A percentile compares a stretch with the other conserved stretches of the same genome.
These are phyloP conservation scores for Letharia lupina DNA, from an alignment of 495 filamentous ascomycete species.

Conservation along the genomic window DNA sequence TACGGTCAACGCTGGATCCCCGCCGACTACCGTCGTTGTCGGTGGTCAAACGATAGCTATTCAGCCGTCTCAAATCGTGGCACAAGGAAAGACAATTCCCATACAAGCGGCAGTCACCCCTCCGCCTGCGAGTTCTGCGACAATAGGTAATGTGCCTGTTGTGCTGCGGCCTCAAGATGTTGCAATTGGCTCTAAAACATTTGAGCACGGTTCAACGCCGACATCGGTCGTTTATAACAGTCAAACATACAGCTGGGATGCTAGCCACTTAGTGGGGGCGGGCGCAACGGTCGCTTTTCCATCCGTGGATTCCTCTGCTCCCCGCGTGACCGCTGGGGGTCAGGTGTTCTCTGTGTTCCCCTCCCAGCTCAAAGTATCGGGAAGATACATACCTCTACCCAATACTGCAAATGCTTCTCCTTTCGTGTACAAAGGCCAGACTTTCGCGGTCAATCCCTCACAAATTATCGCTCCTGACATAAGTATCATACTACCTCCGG, in stretches of 20 bases:
- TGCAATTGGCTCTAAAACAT: constrained; percentile 21
- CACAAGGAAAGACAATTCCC: constrained; percentile 7
- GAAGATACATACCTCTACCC: constrained; percentile 21
- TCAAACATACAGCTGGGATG: constrained; percentile 21
- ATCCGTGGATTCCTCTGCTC: constrained; percentile 3
- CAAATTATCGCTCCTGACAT: constrained; percentile 22
- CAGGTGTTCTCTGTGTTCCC: constrained; percentile 24
- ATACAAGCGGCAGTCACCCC: neutral
- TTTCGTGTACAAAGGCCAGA: constrained; percentile 23
- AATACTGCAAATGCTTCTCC: constrained; percentile 14
- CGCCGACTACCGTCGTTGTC: constrained; percentile 10
- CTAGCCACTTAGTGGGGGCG: constrained; percentile 17
- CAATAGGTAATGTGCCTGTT: constrained; percentile 16
- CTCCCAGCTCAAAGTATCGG: constrained; percentile 22
- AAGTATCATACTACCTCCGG: constrained; percentile 18
- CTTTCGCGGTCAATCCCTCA: constrained; percentile 21
- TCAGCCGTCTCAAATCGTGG: constrained; percentile 12
- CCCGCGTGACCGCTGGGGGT: constrained; percentile 22
- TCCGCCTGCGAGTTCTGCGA: constrained; percentile 8
- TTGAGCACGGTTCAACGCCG: constrained; percentile 9
- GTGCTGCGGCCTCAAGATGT: constrained; percentile 17
- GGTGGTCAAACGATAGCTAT: constrained; percentile 12
- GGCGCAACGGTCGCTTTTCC: constrained; percentile 22
- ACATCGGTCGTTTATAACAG: constrained; percentile 19
- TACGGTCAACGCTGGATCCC: constrained; percentile 4